These are phyloP conservation scores for Cyclospora cayetanensis DNA, from an alignment of 169 alveolate genomes.

Conservation along the genomic window DNA sequence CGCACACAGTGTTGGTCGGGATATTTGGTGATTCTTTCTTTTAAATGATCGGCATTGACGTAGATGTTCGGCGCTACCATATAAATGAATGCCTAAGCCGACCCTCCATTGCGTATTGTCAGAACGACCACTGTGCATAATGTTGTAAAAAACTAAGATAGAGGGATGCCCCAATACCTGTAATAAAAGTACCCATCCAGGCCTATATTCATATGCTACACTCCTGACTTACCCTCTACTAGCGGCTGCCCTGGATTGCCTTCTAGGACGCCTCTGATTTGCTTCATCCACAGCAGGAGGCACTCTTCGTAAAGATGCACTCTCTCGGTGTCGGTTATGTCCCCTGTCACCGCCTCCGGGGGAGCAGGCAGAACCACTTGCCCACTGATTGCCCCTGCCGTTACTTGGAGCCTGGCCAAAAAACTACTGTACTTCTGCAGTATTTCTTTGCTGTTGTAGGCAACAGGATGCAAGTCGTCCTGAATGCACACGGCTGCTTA, in stretches of 20 bases:
- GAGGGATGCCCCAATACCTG: no score
- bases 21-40: no score
- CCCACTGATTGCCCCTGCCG: slow-evolving; percentile 92
- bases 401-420: slow-evolving; percentile 91
- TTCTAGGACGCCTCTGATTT: slow-evolving; percentile 91
- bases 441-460: slow-evolving; percentile 92
- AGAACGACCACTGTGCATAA: no score
- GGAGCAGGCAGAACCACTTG: slow-evolving; percentile 93
- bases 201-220: no score
- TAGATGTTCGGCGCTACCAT: no score
- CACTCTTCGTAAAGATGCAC: slow-evolving; percentile 94
- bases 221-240: slow-evolving; percentile 87
- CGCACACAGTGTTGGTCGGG: no score
- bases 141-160: no score
- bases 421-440: slow-evolving; percentile 94
- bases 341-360: slow-evolving; percentile 67
- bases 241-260: slow-evolving; percentile 95
- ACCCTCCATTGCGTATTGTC: not conserved
- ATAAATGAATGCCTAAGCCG: not conserved
- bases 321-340: slow-evolving; percentile 85
- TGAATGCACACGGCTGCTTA: not conserved
- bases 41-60: no score
- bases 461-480: slow-evolving; percentile 88
- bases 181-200: no score
- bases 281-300: slow-evolving; percentile 94